Conservation (phyloP, 2,329 filamentous ascomycete genomes). For the Akanthomyces lecanii region DNA sequence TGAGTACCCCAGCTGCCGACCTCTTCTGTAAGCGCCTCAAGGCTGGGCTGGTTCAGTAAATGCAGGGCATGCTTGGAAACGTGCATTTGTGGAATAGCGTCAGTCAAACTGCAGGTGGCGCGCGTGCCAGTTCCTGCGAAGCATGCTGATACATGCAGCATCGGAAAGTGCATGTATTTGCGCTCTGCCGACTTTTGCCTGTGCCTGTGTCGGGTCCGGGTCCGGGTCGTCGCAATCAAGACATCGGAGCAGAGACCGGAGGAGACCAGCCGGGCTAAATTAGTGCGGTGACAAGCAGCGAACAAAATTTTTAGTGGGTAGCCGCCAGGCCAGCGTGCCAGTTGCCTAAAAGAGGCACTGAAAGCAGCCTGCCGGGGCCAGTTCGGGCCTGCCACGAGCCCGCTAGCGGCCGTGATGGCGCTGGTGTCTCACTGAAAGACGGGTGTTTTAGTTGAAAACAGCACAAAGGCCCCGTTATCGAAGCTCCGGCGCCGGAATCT, state of each 20-base stretch:
- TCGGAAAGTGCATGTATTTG: neutral
- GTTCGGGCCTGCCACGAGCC: neutral
- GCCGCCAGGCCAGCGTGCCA: neutral
- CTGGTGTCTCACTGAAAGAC: neutral
- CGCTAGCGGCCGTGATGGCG: neutral
- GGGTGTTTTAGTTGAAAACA: neutral
- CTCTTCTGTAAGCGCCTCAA: neutral
- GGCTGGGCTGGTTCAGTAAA: neutral
- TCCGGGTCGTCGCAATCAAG: neutral
- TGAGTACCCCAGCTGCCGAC: neutral
- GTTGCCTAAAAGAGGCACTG: neutral
- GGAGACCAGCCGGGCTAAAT: neutral
- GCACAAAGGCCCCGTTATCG: conserved; percentile 2
- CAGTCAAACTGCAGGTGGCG: neutral
- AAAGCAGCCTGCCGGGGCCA: neutral
- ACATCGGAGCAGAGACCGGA: conserved; percentile 15
- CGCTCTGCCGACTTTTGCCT: neutral
- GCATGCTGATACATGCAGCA: neutral
- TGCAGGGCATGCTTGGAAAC: neutral
- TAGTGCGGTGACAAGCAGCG: neutral
- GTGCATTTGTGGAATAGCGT: neutral
- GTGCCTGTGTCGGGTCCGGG: neutral
- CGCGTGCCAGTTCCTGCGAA: neutral
- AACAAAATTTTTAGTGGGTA: conserved; percentile 10
- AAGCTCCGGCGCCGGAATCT: conserved; percentile 13